Conservation (phyloP, 2,329 filamentous ascomycete species). For the Neofusicoccum cordaticola region DNA sequence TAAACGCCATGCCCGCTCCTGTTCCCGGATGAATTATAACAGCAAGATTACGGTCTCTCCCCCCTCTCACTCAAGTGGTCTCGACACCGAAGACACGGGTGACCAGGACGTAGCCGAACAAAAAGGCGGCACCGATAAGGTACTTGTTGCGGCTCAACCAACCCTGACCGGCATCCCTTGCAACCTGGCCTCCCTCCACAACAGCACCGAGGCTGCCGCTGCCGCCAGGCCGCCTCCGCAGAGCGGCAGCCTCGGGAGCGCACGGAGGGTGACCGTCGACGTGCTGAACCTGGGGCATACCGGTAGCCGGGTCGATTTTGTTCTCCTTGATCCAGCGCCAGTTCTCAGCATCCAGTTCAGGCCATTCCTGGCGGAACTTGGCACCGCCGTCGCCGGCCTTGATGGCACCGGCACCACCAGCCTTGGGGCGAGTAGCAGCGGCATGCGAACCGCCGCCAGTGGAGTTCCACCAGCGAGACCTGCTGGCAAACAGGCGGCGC, state of each 20-base stretch:
- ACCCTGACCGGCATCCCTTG: constrained; percentile 72
- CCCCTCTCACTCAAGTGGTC: neutral
- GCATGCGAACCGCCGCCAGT: constrained; percentile 73
- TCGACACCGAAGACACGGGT: constrained; percentile 67
- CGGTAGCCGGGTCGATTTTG: constrained; percentile 74
- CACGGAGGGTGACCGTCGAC: constrained; percentile 50
- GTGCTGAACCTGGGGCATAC: constrained; percentile 50
- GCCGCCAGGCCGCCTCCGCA: constrained; percentile 60
- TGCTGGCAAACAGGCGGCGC: constrained; percentile 71
- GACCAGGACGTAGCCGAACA: constrained; percentile 82
- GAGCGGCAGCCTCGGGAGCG: constrained; percentile 62
- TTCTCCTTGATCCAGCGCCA: constrained; percentile 87
- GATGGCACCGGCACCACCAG: constrained; percentile 61
- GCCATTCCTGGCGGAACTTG: constrained; percentile 88
- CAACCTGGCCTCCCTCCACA: constrained; percentile 75
- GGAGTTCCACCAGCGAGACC: constrained; percentile 93
- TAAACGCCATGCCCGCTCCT: neutral
- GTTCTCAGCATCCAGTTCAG: constrained; percentile 84
- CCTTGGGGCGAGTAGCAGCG: constrained; percentile 37
- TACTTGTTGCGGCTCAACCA: constrained; percentile 82
- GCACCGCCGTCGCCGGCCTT: constrained; percentile 89
- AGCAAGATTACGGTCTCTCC: neutral
- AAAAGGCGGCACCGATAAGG: constrained; percentile 63
- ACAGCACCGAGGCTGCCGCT: constrained; percentile 58
- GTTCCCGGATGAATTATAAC: neutral